Evolutionary conservation across 805 yeast species (phyloP).

Genomic region (Zygoascus ofunaensis): DNA sequence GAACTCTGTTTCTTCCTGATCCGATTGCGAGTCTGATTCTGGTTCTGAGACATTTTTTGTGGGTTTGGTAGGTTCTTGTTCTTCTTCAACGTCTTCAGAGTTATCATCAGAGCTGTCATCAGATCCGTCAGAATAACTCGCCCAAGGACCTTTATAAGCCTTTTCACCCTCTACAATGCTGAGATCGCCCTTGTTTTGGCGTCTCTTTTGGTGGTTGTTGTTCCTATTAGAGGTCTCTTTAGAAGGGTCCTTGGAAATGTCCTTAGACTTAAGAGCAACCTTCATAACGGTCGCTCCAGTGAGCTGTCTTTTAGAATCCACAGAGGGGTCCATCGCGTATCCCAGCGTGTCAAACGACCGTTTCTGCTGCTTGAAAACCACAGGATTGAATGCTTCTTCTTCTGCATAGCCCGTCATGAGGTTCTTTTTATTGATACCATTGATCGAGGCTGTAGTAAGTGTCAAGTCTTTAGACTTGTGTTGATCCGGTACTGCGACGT

Average conservation of each 20-base stretch:
- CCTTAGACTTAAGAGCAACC: conserved; percentile 17
- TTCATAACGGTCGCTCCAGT: conserved; percentile 9
- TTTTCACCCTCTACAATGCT: conserved; percentile 33
- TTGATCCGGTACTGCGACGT: neutral
- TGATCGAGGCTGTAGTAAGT: neutral
- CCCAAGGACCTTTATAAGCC: conserved; percentile 59
- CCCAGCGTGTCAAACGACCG: conserved; percentile 30
- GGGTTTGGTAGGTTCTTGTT: conserved; percentile 9
- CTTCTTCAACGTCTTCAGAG: conserved; percentile 13
- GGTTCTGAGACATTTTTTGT: neutral
- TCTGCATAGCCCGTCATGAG: conserved; percentile 26
- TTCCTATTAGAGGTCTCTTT: conserved; percentile 21
- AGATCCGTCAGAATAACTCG: conserved; percentile 32
- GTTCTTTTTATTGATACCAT: conserved; percentile 11
- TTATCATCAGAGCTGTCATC: conserved; percentile 7
- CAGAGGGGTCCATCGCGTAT: conserved; percentile 25
- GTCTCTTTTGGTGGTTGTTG: conserved; percentile 24
- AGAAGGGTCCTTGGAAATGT: neutral
- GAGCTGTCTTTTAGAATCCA: neutral
- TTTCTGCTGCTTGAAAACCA: conserved; percentile 36
- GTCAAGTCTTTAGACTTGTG: neutral
- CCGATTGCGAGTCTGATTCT: conserved; percentile 20
- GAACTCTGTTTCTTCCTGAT: conserved; percentile 26
- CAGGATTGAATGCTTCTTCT: conserved; percentile 32
- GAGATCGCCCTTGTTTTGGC: conserved; percentile 35